Conservation (phyloP, 169 alveolate species). For the Eimeria tenella region DNA sequence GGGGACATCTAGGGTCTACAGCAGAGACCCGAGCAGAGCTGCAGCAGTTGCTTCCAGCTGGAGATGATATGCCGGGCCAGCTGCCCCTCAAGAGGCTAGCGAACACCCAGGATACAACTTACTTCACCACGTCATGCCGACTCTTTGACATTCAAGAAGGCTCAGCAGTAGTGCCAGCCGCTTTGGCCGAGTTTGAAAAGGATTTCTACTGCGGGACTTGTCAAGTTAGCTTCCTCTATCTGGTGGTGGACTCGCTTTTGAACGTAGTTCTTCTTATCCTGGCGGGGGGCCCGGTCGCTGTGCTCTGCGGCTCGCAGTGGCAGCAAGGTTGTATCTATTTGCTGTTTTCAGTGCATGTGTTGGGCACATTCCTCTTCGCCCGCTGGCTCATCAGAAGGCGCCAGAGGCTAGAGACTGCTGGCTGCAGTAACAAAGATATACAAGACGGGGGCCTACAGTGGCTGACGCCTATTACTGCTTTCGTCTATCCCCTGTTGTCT, state of each 20-base stretch:
- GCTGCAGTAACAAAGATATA: slow-evolving; percentile 11
- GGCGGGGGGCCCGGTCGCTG: slow-evolving; percentile 75
- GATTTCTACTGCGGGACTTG: slow-evolving; percentile 16
- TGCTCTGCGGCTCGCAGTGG: slow-evolving; percentile 61
- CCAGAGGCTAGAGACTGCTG: slow-evolving; percentile 18
- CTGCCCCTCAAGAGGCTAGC: background rate
- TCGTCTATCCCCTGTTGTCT: slow-evolving; percentile 71
- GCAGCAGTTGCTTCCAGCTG: slow-evolving; percentile 21
- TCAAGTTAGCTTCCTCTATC: slow-evolving; percentile 25
- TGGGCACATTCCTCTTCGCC: slow-evolving; percentile 61
- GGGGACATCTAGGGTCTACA: background rate
- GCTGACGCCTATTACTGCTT: slow-evolving; percentile 61
- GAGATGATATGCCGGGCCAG: background rate
- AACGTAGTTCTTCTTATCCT: slow-evolving; percentile 26
- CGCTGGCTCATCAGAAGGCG: slow-evolving; percentile 66
- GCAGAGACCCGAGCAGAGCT: slow-evolving; percentile 32
- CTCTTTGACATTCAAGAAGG: slow-evolving; percentile 9
- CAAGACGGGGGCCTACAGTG: slow-evolving; percentile 74
- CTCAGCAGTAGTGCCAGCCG: background rate
- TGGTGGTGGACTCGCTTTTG: slow-evolving; percentile 4
- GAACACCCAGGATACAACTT: slow-evolving; percentile 40
- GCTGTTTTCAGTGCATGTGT: slow-evolving; percentile 62
- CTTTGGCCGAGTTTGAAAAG: background rate
- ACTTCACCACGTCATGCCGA: background rate
- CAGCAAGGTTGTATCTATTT: slow-evolving; percentile 64